Conservation (phyloP, 192 early-diverging fungal species). For the Entomortierella parvispora region DNA sequence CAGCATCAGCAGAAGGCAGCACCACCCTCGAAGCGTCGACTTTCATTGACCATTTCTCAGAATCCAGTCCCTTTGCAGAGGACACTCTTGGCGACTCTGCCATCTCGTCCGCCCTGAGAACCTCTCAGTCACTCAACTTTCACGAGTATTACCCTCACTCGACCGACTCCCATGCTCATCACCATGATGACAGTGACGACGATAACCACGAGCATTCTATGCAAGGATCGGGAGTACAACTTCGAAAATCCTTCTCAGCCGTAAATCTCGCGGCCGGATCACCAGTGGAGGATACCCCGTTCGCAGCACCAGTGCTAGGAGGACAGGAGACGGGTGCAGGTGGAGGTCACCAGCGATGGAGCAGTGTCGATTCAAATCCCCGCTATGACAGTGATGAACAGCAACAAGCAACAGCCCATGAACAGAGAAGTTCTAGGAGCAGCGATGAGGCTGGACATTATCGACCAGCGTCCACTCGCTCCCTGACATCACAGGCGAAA, state of each 20-base stretch:
- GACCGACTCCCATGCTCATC: not conserved
- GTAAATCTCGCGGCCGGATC: constrained; percentile 20
- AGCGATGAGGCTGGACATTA: constrained; percentile 6
- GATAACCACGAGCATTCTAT: not conserved
- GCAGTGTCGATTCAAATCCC: constrained; percentile 35
- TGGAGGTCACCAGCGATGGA: constrained; percentile 34
- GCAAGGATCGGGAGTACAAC: not conserved
- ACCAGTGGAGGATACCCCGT: not conserved
- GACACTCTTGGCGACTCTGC: constrained; percentile 13
- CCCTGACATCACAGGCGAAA: constrained; percentile 32
- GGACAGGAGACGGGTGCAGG: not conserved
- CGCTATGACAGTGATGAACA: constrained; percentile 35
- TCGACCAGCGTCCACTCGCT: constrained; percentile 41
- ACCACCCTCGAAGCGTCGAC: constrained; percentile 33
- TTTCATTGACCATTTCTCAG: constrained; percentile 48
- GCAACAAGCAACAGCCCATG: constrained; percentile 1
- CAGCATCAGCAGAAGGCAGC: not conserved
- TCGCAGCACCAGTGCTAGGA: no score
- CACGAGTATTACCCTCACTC: constrained; percentile 47
- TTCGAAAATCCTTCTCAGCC: constrained; percentile 27
- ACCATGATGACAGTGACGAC: not conserved
- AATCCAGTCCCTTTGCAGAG: constrained; percentile 49
- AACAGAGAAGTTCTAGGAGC: not conserved
- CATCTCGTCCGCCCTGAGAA: constrained; percentile 5
- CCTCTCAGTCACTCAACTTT: constrained; percentile 37